Base-by-base conservation (phyloP, 768 basidiomycete genomes). In the Pisolithus sp. region DNA sequence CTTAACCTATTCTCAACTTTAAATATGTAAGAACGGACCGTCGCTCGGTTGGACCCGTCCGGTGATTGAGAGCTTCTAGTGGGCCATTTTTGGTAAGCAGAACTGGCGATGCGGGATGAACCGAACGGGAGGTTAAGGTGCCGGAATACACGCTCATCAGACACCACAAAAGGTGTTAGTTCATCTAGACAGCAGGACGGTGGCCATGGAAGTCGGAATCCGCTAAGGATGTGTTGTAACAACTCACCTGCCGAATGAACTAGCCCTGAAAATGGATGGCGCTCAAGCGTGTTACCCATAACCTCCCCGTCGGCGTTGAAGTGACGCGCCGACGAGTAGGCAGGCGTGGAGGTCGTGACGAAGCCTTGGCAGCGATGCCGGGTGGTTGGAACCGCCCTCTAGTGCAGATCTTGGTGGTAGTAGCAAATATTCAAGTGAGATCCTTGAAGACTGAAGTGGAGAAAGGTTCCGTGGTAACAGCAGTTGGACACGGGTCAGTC, bases 201-300 rank as follows among this genome's bases (percentile, higher is more conserved):
- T 85, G 83, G 82, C 80, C 83, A 85, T 85, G 81, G 83, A 85
- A 84, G 83, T 85, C 80, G 77, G 79, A 84, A 85, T 71, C 83
- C 80, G 80, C 83, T 84, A 84, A 84, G 83, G 82, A 84, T n/a
- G 81, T 85, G 82, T n/a, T 85, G 82, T 83, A 83, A 84, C 82
- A 84, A 85, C 83, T 86, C 82, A 86, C 83, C 84, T 85, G 84
- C 84, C 81, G 82, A 86, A 87, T 83, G 79, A 85, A 85, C 83
- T 85, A 83, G 83, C 84, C 84, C 82, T 85, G 81, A 86, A 86
- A 86, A 86, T 85, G 83, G 85, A 86, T 86, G 84, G 85, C 83
- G 83, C 84, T 86, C 78, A 84, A 85, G 82, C 77, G 80, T 83
- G 78, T 78, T 81, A 84, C 85, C 85, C 81, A 86, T 80, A n/a